A percentile compares a stretch with the other conserved stretches of the same genome.
phyloP scores from a whole-genome alignment of 345 rosid genomes.

The Reutealis trisperma region DNA sequence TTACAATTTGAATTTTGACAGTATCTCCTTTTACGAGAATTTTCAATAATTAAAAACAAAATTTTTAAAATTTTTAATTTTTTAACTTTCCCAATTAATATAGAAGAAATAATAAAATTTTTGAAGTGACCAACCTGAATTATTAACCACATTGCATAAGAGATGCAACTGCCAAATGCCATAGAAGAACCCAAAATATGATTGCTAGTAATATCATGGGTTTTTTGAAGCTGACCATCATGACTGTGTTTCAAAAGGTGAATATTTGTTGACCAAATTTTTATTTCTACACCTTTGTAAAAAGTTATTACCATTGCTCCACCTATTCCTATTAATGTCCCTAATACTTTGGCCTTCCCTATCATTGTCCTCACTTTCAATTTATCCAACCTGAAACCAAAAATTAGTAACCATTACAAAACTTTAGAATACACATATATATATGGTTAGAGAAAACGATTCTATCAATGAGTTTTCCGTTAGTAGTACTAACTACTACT shows the following conservation, averaged over 20 bases:
- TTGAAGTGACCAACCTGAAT: conserved; percentile 11
- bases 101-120: too few relatives aligned
- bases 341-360: conserved; percentile 23
- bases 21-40: too few relatives aligned
- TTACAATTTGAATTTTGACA: too few relatives aligned
- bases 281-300: conserved; percentile 18
- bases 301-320: conserved; percentile 28
- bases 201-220: not conserved
- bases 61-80: not conserved
- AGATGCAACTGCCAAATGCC: conserved; percentile 11
- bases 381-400: conserved; percentile 19
- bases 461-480: too few relatives aligned
- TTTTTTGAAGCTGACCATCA: not conserved
- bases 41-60: too few relatives aligned
- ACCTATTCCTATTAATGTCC: conserved; percentile 20
- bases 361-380: not conserved
- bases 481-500: too few relatives aligned
- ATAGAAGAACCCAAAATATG: conserved; percentile 1
- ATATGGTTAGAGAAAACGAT: too few relatives aligned
- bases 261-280: conserved; percentile 18
- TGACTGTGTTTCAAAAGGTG: conserved; percentile 7
- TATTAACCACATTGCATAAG: conserved; percentile 24
- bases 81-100: too few relatives aligned
- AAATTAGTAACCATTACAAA: not conserved
- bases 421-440: not conserved